phyloP scores from a whole-genome alignment of 1,284 basidiomycete genomes.

The Apiotrichum brassicae region DNA sequence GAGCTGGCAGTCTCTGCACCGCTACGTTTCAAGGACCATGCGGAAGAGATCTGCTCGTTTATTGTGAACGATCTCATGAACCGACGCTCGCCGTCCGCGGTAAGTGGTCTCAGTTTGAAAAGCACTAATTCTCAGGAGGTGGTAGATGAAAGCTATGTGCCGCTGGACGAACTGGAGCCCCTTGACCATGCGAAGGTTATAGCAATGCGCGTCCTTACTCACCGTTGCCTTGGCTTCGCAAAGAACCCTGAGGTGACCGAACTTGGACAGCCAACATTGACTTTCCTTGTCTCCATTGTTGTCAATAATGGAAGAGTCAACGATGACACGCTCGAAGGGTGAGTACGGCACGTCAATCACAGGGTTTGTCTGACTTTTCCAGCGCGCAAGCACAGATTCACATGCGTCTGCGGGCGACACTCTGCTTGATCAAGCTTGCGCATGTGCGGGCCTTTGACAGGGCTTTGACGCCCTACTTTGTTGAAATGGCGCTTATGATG shows the following conservation, averaged over 20 bases:
- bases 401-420: slow-evolving; percentile 71
- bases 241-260: slow-evolving; percentile 57
- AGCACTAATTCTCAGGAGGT: slow-evolving; percentile 1
- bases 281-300: slow-evolving; percentile 64
- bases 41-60: slow-evolving; percentile 64
- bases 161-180: slow-evolving; percentile 55
- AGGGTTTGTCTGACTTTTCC: not conserved
- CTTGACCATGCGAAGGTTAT: slow-evolving; percentile 60
- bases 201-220: slow-evolving; percentile 69
- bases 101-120: slow-evolving; percentile 31
- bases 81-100: slow-evolving; percentile 52
- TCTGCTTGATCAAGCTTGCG: slow-evolving; percentile 74
- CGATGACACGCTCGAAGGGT: slow-evolving; percentile 62
- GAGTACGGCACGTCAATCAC: not conserved
- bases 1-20: slow-evolving; percentile 68
- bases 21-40: slow-evolving; percentile 67
- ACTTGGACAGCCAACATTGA: slow-evolving; percentile 65
- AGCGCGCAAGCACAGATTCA: slow-evolving; percentile 40
- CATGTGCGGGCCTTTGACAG: slow-evolving; percentile 58
- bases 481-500: slow-evolving; percentile 64
- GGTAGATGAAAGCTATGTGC: slow-evolving; percentile 59
- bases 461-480: slow-evolving; percentile 59
- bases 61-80: slow-evolving; percentile 68
- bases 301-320: slow-evolving; percentile 60
- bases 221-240: slow-evolving; percentile 67